Evolutionary conservation across 768 basidiomycete genomes (phyloP).

Genomic region (Porphyrellus cyaneotinctus): DNA sequence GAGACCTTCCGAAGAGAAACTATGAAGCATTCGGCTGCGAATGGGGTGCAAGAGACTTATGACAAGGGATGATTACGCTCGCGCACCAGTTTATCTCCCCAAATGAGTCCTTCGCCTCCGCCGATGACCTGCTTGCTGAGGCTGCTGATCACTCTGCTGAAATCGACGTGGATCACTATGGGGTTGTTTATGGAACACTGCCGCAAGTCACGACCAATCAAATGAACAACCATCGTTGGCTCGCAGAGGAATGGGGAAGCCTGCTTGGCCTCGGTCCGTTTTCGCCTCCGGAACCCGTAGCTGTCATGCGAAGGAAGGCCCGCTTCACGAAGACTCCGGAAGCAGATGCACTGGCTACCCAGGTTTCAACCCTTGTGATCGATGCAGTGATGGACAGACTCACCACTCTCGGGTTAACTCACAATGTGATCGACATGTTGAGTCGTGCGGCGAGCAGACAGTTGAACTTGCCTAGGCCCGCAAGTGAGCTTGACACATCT

Average conservation of each 20-base stretch:
- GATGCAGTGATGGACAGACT: too few species aligned
- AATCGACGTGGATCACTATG: slow-evolving; percentile 1
- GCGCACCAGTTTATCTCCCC: background rate
- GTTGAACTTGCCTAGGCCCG: too few species aligned
- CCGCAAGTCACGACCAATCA: background rate
- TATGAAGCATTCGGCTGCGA: background rate
- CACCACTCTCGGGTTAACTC: too few species aligned
- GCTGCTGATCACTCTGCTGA: background rate
- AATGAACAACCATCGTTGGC: background rate
- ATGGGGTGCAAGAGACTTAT: background rate
- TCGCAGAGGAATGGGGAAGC: slow-evolving; percentile 2
- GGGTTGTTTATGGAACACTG: background rate
- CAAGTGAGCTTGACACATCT: too few species aligned
- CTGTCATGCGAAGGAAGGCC: too few species aligned
- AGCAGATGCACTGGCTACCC: too few species aligned
- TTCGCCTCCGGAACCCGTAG: background rate
- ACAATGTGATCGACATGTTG: too few species aligned
- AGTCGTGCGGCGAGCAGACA: too few species aligned
- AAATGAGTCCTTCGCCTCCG: background rate
- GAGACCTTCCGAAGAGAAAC: background rate
- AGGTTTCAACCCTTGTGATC: too few species aligned
- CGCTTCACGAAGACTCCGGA: too few species aligned
- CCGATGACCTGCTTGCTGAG: background rate
- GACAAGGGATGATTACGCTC: slow-evolving; percentile 1
- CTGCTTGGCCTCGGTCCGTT: slow-evolving; percentile 7